Conservation (phyloP, 257 asterid genomes). For the Solanum microdontum region DNA sequence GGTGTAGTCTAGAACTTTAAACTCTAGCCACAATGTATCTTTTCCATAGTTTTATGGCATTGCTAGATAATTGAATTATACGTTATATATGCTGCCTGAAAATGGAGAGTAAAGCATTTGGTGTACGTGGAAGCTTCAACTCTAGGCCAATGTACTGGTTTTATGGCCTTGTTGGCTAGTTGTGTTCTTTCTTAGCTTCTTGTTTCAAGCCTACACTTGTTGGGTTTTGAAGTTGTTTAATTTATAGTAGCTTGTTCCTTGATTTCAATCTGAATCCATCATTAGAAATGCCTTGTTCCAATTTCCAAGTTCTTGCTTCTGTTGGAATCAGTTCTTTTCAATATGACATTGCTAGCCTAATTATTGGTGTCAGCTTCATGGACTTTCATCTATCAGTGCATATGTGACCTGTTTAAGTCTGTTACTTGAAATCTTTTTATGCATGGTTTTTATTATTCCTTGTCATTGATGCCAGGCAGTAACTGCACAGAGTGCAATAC, state of each 20-base stretch:
- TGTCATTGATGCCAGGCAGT: constrained; percentile 16
- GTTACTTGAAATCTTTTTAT: not conserved
- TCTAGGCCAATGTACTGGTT: not conserved
- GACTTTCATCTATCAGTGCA: not conserved
- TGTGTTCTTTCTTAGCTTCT: not conserved
- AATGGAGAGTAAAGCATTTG: not conserved
- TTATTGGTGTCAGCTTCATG: not conserved
- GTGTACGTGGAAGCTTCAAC: not conserved
- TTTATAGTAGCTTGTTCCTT: not conserved
- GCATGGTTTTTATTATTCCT: not conserved
- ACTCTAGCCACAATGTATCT: not conserved
- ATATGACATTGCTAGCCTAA: not conserved
- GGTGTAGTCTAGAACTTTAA: not conserved
- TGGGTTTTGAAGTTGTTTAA: not conserved
- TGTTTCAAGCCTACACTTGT: not conserved
- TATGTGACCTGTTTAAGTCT: not conserved
- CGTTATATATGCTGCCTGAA: not conserved
- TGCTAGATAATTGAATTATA: not conserved
- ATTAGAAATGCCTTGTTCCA: not conserved
- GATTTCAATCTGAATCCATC: not conserved
- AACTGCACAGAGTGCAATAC: constrained; percentile 13
- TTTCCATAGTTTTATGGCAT: not conserved
- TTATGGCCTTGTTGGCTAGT: not conserved
- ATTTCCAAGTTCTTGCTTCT: not conserved
- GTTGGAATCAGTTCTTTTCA: not conserved